Base-by-base conservation (phyloP, 352 stramenopile species). In the Phytopythium sindhum region DNA sequence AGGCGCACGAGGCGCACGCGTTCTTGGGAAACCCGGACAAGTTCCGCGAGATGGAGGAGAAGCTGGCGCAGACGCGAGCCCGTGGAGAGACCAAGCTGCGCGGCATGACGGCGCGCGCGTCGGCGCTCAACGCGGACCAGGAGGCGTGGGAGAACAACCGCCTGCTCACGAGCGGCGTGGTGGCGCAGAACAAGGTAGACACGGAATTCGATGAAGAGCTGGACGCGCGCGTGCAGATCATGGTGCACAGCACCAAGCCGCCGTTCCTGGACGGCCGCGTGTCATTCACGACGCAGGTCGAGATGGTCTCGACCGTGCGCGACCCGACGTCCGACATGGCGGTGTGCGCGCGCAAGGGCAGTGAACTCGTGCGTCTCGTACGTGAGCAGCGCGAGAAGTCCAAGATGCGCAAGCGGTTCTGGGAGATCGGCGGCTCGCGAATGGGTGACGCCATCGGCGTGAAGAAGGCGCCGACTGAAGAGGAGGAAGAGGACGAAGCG, bases 371-470 rank as follows among this genome's bases (percentile, higher is more conserved):
- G 51, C 75, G 75, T 0, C 75, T 91, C 65, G 84, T 94, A 57
- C 75, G 86, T 9, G 84, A 95, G 51, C 80, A 95, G 63, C 78
- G 81, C 8, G 86, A 95, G 52, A 73, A 76, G 0, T 90, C 87
- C 55, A 98, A 98, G 61, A 99, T 99, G 94, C 84, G 96, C 48
- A 95, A 99, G 78, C 88, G 97, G 24, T 99, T 99, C 77, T 99
- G 97, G 98, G 97, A 99, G 68, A 66, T 99, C 10, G 97, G 97
- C 9, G 97, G 97, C 4, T 98, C 90, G 28, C 86, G 93, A 37
- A 99, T 99, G 97, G 97, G 97, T 24, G 78, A 99, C 54, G 93
- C 91, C 0, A 98, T 99, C 54, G 96, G 97, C 15, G 77, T 99
- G 0, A 88, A 94, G 59, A 76, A 73, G 5, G 72, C 76, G 8